Percentiles rank a stretch among this genome's conserved stretches.
These are phyloP conservation scores for Saccharomycopsis synnaedendra DNA, from an alignment of 805 yeast genomes.

Conservation along the genomic window DNA sequence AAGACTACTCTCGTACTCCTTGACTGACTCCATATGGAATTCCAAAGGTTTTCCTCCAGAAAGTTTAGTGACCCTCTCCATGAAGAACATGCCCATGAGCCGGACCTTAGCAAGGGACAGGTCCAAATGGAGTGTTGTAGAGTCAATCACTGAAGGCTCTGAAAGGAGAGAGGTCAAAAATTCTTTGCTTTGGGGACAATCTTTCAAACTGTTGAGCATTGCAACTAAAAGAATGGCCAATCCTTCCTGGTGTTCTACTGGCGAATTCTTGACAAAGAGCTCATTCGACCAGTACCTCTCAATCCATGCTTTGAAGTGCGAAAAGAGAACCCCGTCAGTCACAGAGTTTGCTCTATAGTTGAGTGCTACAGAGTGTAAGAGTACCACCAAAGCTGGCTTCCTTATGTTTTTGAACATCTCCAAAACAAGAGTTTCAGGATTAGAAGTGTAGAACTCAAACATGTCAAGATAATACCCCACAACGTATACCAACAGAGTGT, in stretches of 20 bases:
- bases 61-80: slow-evolving; percentile 7
- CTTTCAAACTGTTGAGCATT: neutral
- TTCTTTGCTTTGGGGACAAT: neutral
- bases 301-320: neutral
- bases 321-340: no score
- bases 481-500: neutral
- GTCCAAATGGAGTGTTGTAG: slow-evolving; percentile 12
- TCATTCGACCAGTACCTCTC: neutral
- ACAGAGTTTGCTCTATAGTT: no score
- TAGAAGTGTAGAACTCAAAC: neutral
- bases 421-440: no score
- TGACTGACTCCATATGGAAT: slow-evolving; percentile 8
- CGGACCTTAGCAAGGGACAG: slow-evolving; percentile 5
- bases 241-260: slow-evolving; percentile 5
- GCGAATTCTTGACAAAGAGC: slow-evolving; percentile 2
- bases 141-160: neutral
- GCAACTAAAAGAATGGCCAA: slow-evolving; percentile 6
- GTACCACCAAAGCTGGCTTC: no score
- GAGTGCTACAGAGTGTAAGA: no score
- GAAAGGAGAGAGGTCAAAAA: slow-evolving; percentile 2
- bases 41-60: slow-evolving; percentile 1
- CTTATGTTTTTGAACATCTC: no score
- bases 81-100: slow-evolving; percentile 12
- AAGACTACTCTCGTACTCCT: slow-evolving; percentile 3
- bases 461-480: neutral